phyloP scores from a whole-genome alignment of 345 rosid species.

The Atalantia buxifolia region DNA sequence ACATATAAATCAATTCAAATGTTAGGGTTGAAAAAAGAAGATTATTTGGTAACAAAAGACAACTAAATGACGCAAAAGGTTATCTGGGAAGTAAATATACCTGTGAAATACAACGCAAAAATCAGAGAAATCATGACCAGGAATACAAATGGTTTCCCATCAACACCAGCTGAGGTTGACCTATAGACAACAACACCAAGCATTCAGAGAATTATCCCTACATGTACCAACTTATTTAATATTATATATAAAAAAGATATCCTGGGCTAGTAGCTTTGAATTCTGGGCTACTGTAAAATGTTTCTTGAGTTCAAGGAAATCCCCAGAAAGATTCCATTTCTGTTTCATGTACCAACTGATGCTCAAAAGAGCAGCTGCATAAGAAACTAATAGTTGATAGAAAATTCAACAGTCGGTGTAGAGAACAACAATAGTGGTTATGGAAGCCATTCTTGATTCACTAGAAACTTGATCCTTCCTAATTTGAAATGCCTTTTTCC shows the following conservation, averaged over 20 bases:
- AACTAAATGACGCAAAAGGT: neutral
- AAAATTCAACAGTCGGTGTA: neutral
- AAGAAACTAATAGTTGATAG: neutral
- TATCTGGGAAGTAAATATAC: constrained; percentile 21
- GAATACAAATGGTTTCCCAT: constrained; percentile 30
- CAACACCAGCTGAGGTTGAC: constrained; percentile 45
- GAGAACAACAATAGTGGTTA: neutral
- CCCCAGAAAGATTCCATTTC: neutral
- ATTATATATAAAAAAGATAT: neutral
- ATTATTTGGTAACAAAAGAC: neutral
- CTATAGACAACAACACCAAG: constrained; percentile 26
- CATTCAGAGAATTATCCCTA: neutral
- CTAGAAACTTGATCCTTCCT: neutral
- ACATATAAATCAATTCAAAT: neutral
- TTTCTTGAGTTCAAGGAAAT: neutral
- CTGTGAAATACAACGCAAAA: constrained; percentile 30
- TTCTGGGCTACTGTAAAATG: neutral
- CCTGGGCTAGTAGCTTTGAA: neutral
- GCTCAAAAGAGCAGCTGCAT: neutral
- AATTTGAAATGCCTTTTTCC: neutral
- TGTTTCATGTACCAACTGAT: neutral
- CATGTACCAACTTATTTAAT: neutral
- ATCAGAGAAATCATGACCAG: constrained; percentile 22
- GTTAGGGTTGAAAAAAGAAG: neutral
- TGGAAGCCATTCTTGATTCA: neutral